Evolutionary conservation across 768 basidiomycete species (phyloP), one percentile per base, ranked within the genome.

Genomic region (Tylopilus sp.): DNA sequence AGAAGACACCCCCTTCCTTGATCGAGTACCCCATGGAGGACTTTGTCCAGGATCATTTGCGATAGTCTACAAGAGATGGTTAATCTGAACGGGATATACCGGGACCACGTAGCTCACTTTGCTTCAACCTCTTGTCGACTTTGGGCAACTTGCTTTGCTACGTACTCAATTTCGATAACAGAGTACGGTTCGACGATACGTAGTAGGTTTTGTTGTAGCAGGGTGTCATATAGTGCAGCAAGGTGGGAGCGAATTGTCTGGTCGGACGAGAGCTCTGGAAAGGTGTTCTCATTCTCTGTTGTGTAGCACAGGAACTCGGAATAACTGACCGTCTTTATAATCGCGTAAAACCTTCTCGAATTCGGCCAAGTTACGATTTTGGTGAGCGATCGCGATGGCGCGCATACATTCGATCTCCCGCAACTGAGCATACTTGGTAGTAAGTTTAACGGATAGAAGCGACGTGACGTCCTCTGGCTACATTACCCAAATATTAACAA

Each of bases 1-100:
- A 97, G 74, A 45, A 98, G 72, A 63, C 93, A 94, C 0, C 94
- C 94, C 3, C 91, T 81, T 25, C 92, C 93, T 68, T 98, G 96
- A 68, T 98, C 96, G n/a, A 99, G 78, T 1, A 99, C 94, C 6
- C 96, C 96, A 56, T 92, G 82, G 57, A 98, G 82, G 2, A 95
- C 84, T 61, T 95, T 95, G 72, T 98, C 96, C 33, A 98, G 75
- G 56, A 98, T 99, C 96, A 99, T 98, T 68, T 99, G 96, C 28
- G 90, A 93, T 25, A 98, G 74, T 67, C 95, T 96, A 60, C 6
- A 29, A 19, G 50, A 26, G 22, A 41, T n/a, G 1, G 40, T 66
- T 42, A 63, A 25, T 22, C 19, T 8, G 26, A 52, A 46, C 12
- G 12, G 10, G 42, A 29, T 6, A n/a, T 12, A 12, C 16, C 10